Evolutionary conservation across 106 monocot genomes (phyloP).

Genomic region (Allium cepa): DNA sequence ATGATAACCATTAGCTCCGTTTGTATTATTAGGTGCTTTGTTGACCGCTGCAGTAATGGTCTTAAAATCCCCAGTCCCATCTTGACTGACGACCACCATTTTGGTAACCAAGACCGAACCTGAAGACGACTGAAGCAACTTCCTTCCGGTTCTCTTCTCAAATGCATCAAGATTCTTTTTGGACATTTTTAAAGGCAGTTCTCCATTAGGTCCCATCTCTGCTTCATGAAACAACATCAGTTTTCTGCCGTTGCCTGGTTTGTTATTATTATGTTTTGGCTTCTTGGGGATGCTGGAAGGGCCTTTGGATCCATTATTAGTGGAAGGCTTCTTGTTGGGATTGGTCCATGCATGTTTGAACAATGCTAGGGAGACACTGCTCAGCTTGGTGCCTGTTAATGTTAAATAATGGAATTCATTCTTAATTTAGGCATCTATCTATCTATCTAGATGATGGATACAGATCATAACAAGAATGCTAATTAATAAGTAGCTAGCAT

Average conservation of each 20-base stretch:
- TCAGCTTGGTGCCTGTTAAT: conserved; percentile 36
- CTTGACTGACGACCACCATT: conserved; percentile 37
- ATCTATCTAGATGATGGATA: too few species aligned
- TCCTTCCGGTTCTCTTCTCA: conserved; percentile 38
- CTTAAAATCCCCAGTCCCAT: conserved; percentile 39
- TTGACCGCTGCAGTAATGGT: conserved; percentile 31
- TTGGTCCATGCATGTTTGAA: too few species aligned
- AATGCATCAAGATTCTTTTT: conserved; percentile 5
- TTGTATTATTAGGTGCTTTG: conserved; percentile 19
- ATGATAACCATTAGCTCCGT: too few species aligned
- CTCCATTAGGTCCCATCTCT: neutral
- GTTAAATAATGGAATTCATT: too few species aligned
- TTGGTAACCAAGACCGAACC: conserved; percentile 15
- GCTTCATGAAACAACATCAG: conserved; percentile 31
- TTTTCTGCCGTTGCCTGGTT: conserved; percentile 12
- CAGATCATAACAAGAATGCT: too few species aligned
- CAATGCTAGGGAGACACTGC: conserved; percentile 41
- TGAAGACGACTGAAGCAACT: conserved; percentile 18
- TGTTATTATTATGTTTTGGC: too few species aligned
- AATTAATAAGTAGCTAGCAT: too few species aligned
- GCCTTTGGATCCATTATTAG: neutral
- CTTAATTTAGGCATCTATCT: too few species aligned
- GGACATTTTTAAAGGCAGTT: conserved; percentile 23
- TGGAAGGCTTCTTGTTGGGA: too few species aligned
- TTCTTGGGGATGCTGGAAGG: neutral